Percentiles rank a stretch among this genome's conserved stretches.
Evolutionary conservation across 1,284 basidiomycete species (phyloP).

Genomic region (Heterobasidion parviporum): DNA sequence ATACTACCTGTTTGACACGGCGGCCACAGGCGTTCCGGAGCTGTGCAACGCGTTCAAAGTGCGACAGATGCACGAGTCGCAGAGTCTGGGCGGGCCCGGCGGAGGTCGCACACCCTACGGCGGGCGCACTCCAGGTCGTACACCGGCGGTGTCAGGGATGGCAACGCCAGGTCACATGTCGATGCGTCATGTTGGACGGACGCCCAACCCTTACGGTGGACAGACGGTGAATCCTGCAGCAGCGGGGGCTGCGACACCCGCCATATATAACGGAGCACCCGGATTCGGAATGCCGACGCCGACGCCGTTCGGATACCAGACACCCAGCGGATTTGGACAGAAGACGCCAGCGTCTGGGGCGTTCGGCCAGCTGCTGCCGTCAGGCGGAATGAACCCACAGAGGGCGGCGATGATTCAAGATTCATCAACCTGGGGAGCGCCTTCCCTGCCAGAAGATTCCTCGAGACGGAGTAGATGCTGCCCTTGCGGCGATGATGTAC

Average conservation of each 20-base stretch:
- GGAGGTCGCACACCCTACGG: slow-evolving; percentile 78
- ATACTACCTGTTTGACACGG: slow-evolving; percentile 82
- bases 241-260: slow-evolving; percentile 13
- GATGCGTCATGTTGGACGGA: slow-evolving; percentile 58
- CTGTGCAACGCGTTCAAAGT: slow-evolving; percentile 92
- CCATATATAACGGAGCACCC: slow-evolving; percentile 16
- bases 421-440: neutral
- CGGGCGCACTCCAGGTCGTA: slow-evolving; percentile 70
- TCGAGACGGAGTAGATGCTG: too few relatives aligned
- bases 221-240: slow-evolving; percentile 4
- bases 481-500: too few relatives aligned
- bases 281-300: slow-evolving; percentile 14
- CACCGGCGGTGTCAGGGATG: slow-evolving; percentile 45
- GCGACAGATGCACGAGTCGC: slow-evolving; percentile 75
- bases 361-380: slow-evolving; percentile 26
- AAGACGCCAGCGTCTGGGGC: slow-evolving; percentile 47
- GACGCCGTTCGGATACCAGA: slow-evolving; percentile 52
- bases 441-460: too few relatives aligned
- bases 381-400: slow-evolving; percentile 53
- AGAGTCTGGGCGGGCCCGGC: slow-evolving; percentile 52
- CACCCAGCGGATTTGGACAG: slow-evolving; percentile 35
- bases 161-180: slow-evolving; percentile 72
- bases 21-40: slow-evolving; percentile 84
- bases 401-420: slow-evolving; percentile 54
- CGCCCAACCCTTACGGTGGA: slow-evolving; percentile 65